Evolutionary conservation across 2,329 filamentous ascomycete genomes (phyloP).

Genomic region (Rasamsonia emersonii): DNA sequence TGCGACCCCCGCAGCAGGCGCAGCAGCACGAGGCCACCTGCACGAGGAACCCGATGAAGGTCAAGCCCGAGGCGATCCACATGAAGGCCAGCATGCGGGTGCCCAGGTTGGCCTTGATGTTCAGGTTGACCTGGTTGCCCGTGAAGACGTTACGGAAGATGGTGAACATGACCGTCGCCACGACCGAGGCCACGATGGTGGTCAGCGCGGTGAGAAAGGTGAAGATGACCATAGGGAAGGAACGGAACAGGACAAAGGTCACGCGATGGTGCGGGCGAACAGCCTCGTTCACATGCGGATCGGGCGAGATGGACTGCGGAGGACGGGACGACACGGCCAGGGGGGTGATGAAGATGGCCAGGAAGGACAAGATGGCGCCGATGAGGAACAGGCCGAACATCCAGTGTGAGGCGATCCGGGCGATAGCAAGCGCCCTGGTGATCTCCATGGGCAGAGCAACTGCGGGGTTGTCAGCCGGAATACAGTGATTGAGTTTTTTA

Average conservation of each 20-base stretch:
- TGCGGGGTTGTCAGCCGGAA: conserved; percentile 21
- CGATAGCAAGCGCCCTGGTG: conserved; percentile 62
- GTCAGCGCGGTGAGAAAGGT: conserved; percentile 59
- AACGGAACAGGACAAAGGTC: conserved; percentile 38
- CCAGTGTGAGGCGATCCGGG: conserved; percentile 65
- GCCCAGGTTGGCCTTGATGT: conserved; percentile 65
- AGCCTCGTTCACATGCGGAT: conserved; percentile 16
- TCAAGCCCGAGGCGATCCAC: conserved; percentile 68
- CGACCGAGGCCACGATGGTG: conserved; percentile 59
- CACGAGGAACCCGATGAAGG: conserved; percentile 61
- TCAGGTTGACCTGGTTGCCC: conserved; percentile 58
- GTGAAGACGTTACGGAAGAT: conserved; percentile 72
- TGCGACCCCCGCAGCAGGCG: conserved; percentile 34
- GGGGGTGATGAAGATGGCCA: conserved; percentile 60
- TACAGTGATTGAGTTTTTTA: no score
- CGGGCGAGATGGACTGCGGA: conserved; percentile 23
- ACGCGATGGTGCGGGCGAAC: conserved; percentile 27
- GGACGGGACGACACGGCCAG: conserved; percentile 40
- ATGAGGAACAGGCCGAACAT: conserved; percentile 87
- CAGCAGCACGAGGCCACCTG: conserved; percentile 74
- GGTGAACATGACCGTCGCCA: conserved; percentile 76
- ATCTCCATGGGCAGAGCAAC: conserved; percentile 70
- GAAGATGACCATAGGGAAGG: conserved; percentile 59
- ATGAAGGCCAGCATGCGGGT: conserved; percentile 74
- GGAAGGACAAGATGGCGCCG: conserved; percentile 58